These are phyloP conservation scores for Cyclotella cryptica DNA, from an alignment of 108 stramenopile species.

Conservation along the genomic window DNA sequence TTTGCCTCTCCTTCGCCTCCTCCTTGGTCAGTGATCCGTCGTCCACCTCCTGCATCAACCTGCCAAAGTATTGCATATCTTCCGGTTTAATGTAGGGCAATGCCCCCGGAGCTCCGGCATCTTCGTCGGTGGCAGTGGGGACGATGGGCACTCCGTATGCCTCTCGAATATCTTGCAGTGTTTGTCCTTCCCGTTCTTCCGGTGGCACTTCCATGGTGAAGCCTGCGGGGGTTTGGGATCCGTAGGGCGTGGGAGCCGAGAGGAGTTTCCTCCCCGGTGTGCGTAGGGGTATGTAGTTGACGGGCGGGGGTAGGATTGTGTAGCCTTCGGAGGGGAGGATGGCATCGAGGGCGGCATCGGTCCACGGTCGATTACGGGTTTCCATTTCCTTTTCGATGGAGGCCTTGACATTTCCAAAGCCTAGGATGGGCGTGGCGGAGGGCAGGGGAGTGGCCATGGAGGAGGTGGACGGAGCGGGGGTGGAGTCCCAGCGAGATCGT, in stretches of 20 bases:
- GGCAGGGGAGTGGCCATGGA: conserved; percentile 24
- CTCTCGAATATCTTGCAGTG: conserved; percentile 86
- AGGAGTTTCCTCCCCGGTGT: conserved; percentile 92
- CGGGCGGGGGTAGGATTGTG: conserved; percentile 87
- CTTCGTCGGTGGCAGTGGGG: conserved; percentile 55
- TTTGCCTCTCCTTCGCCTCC: conserved; percentile 85
- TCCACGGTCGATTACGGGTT: conserved; percentile 95
- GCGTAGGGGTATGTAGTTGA: conserved; percentile 92
- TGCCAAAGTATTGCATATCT: conserved; percentile 98
- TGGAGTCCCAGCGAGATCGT: conserved; percentile 84
- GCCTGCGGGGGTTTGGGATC: conserved; percentile 73
- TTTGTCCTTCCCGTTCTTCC: conserved; percentile 78
- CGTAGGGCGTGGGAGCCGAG: conserved; percentile 92
- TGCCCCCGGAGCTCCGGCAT: conserved; percentile 46
- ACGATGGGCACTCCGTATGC: conserved; percentile 94
- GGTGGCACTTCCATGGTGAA: conserved; percentile 95
- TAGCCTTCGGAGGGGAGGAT: conserved; percentile 94
- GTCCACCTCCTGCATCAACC: conserved; percentile 93
- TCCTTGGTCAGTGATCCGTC: conserved; percentile 73
- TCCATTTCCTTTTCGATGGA: conserved; percentile 94
- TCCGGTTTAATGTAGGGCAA: conserved; percentile 98
- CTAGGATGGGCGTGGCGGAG: conserved; percentile 17
- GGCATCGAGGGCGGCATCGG: conserved; percentile 95
- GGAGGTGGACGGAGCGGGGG: conserved; percentile 61
- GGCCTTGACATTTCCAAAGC: conserved; percentile 51